Evolutionary conservation across 306 rosid species (phyloP), one percentile per base, ranked within the genome.

Genomic region (Lotus japonicus): DNA sequence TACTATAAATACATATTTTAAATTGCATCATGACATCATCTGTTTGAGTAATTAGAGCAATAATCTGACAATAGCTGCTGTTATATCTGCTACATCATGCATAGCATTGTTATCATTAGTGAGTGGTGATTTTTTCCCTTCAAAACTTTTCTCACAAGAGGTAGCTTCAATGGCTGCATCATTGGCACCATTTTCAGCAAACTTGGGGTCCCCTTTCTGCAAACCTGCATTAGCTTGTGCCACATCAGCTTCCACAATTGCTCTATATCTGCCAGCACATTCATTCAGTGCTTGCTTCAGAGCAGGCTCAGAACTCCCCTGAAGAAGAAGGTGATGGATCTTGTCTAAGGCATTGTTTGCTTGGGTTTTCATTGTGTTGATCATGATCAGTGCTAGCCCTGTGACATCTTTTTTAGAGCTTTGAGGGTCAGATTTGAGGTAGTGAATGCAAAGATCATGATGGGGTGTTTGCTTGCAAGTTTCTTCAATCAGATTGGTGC

Each of bases 381-480:
- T 58, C 86, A 84, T 70, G 28, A 81, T 73, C 17, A 72, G 59
- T 16, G 71, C 81, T 0, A 84, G 72, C 7, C 73, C 88, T 9
- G 41, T 5, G n/a, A 74, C 42, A 53, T 82, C 80, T 15, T 86
- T 66, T 0, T 5, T 5, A 0, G 64, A 5, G 67, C 88, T 80
- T 5, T 43, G 11, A 2, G 83, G 79, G 18, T 82, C 83, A 0
- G 86, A 35, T 46, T 35, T 9, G 51, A 86, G 81, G 31, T 51
- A 62, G 0, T 77, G 61, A 12, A 67, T 16, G 28, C 86, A 88
- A 5, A 78, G 59, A 13, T 46, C 16, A 17, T 50, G 58, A 9
- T 71, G 33, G 7, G 87, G 91, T 1, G 92, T 89, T n/a, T 75
- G 21, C 44, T 49, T 65, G 77, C 92, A 84, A 28, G 83, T 82